These are phyloP conservation scores for Cytidiella melzeri DNA, from an alignment of 768 basidiomycete genomes.

Conservation along the genomic window DNA sequence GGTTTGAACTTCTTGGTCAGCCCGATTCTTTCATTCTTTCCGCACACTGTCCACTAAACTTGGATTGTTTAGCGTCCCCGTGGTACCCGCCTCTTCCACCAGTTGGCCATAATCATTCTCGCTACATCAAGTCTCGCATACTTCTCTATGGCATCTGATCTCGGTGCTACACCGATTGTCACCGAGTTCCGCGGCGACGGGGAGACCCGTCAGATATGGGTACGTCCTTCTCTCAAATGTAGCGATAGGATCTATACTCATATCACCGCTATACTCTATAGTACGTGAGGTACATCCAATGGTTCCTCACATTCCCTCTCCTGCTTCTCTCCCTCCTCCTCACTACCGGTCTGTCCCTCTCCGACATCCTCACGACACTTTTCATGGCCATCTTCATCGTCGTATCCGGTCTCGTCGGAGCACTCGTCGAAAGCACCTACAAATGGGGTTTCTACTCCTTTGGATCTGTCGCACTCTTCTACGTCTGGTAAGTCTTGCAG, in stretches of 20 bases:
- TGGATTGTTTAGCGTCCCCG: background rate
- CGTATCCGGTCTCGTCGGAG: slow-evolving; percentile 37
- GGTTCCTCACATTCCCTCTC: slow-evolving; percentile 46
- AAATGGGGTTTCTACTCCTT: slow-evolving; percentile 42
- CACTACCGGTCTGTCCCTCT: no score
- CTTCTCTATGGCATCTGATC: slow-evolving; percentile 51
- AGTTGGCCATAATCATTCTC: no score
- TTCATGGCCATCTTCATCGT: slow-evolving; percentile 43
- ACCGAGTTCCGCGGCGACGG: no score
- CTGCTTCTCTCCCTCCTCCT: slow-evolving; percentile 40
- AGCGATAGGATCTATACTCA: background rate
- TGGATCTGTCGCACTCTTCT: slow-evolving; percentile 37
- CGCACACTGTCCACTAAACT: background rate
- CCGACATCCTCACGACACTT: slow-evolving; percentile 38
- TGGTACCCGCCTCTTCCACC: no score
- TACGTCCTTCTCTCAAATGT: slow-evolving; percentile 29
- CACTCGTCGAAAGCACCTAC: no score
- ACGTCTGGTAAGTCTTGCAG: no score
- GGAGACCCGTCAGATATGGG: no score
- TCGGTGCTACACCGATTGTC: no score
- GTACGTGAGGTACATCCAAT: slow-evolving; percentile 46
- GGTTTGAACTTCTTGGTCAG: slow-evolving; percentile 31
- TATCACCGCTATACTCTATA: background rate
- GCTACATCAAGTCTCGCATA: no score
- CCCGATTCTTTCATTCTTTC: background rate